Conservation (phyloP, 345 rosid genomes). For the Schrenkiella parvula region DNA sequence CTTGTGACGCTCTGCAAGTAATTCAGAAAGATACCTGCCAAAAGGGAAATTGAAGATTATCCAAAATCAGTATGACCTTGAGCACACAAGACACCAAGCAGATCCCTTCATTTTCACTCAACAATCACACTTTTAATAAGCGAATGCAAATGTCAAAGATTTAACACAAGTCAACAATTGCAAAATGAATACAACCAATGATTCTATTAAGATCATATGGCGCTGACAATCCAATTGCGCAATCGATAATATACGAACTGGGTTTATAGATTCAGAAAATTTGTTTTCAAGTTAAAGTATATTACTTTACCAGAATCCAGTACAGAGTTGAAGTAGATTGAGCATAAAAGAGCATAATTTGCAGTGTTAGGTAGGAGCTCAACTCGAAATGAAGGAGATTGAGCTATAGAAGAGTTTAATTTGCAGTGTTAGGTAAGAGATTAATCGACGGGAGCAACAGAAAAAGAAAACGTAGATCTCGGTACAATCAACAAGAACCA, state of each 20-base stretch:
- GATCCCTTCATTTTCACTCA: background rate
- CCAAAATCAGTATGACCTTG: conserved; percentile 10
- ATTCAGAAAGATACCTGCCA: conserved; percentile 74
- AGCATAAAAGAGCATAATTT: background rate
- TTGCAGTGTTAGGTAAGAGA: background rate
- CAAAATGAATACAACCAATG: background rate
- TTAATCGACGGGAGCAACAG: background rate
- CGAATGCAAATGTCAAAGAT: background rate
- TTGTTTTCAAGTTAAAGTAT: background rate
- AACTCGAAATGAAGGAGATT: background rate
- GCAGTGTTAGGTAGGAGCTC: background rate
- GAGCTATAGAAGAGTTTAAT: background rate
- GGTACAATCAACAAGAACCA: background rate
- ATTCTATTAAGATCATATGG: background rate
- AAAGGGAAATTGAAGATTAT: background rate
- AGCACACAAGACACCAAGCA: conserved; percentile 11
- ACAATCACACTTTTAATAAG: background rate
- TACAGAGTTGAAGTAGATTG: background rate
- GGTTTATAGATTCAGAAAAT: background rate
- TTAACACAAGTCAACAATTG: conserved; percentile 3
- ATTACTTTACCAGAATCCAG: background rate
- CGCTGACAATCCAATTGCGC: background rate
- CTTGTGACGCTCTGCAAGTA: conserved; percentile 77
- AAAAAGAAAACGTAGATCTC: conserved; percentile 14
- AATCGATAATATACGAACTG: background rate